Percentiles rank a stretch among this genome's conserved stretches.
These are phyloP conservation scores for Xylaria sp. DNA, from an alignment of 2,329 filamentous ascomycete genomes.

Conservation along the genomic window DNA sequence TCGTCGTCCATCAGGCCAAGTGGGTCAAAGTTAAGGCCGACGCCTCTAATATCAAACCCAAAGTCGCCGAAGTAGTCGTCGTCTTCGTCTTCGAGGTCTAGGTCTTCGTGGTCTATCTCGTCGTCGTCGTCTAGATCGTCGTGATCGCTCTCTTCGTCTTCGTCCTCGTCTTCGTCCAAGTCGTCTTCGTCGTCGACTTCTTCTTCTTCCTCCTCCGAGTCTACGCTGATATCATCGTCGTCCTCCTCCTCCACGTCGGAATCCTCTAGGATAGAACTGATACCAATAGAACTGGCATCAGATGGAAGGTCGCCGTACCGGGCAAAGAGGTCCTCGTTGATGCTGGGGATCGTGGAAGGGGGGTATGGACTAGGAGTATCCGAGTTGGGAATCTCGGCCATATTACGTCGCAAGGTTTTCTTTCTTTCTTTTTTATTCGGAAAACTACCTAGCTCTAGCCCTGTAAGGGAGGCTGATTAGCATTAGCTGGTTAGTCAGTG, in stretches of 20 bases:
- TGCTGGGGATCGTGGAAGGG: constrained; percentile 7
- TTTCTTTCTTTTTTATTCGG: neutral
- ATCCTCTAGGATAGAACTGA: constrained; percentile 11
- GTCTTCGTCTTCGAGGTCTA: neutral
- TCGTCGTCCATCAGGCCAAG: constrained; percentile 28
- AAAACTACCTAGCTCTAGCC: constrained; percentile 5
- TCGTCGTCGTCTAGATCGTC: neutral
- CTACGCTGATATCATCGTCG: constrained; percentile 14
- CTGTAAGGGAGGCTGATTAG: neutral
- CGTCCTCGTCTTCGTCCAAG: constrained; percentile 6
- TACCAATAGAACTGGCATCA: constrained; percentile 13
- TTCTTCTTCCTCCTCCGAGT: constrained; percentile 3
- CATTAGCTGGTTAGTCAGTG: neutral
- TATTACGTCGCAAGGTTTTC: constrained; percentile 20
- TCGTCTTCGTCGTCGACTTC: constrained; percentile 6
- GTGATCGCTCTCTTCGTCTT: neutral
- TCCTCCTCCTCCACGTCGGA: constrained; percentile 18
- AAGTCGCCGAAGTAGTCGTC: constrained; percentile 22
- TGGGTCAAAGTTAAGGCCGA: constrained; percentile 26
- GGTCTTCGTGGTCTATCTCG: neutral
- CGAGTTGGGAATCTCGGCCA: constrained; percentile 44
- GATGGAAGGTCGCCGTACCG: constrained; percentile 9
- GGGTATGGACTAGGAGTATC: constrained; percentile 21
- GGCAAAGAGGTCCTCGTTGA: constrained; percentile 21
- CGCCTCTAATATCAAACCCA: constrained; percentile 31